Evolutionary conservation across 2,329 filamentous ascomycete genomes (phyloP), one percentile per base, ranked within the genome.

Genomic region (Pseudogymnoascus verrucosus): DNA sequence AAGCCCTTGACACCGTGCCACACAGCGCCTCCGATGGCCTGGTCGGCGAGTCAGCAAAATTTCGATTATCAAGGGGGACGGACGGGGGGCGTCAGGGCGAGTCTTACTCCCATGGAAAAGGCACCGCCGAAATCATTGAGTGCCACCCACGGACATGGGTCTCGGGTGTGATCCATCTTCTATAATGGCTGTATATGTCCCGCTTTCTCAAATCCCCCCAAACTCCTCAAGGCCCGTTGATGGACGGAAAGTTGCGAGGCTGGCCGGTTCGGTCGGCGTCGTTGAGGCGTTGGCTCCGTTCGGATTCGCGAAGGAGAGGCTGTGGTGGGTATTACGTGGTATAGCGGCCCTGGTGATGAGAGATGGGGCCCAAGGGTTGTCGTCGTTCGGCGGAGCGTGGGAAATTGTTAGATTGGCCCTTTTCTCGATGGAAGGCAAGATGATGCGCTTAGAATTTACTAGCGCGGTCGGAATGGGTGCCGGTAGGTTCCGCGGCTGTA

Each of bases 1-100:
- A 91, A 95, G 65, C 93, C 95, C 80, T 99, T 99, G 69, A 97
- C 89, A 72, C 93, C 93, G 79, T 97, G 93, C 93, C 93, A 97
- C 75, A 97, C 89, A 72, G 90, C 89, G 72, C 89, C 89, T 72
- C 88, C 87, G 69, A 91, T 88, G 66, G 86, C 87, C 87, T 90
- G 26, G 23, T 36, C 23, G 23, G 6, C 3, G 14, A 16, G 62
- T 64, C 36, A 64, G 62, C 40, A 37, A 44, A 61, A 61, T 23
- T 31, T 63, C 23, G 31, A 34, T 34, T 10, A 37, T 23, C 37
- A 26, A n/a, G 21, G 37, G 36, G 39, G 59, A 23, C 34, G 19
- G 34, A 44, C 40, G 28, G 31, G 31, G 34, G 23, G 4, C 40
- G 34, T 8, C 21, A 36, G 57, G 60, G 28, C 21, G 40, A 12